A percentile compares a stretch with the other conserved stretches of the same genome.
Evolutionary conservation across 345 rosid species (phyloP).

Genomic region (Sonneratia alba): DNA sequence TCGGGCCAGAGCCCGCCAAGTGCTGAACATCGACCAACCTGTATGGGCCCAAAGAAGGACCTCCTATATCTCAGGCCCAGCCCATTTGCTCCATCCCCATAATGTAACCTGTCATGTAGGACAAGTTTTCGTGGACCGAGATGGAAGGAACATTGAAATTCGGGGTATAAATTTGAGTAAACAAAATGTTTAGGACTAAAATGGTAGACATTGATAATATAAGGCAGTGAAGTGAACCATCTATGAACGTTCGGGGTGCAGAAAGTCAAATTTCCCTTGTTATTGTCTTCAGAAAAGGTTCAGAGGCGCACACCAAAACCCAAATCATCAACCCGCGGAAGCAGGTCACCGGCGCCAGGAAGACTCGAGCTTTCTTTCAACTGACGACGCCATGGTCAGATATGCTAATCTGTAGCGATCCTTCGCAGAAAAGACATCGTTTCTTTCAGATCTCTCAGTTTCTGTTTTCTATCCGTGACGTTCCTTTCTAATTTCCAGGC

Average conservation of each 20-base stretch:
- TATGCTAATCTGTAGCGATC: background rate
- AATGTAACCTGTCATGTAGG: no score
- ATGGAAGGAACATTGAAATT: no score
- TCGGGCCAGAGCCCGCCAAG: no score
- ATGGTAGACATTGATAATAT: background rate
- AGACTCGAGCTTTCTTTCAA: background rate
- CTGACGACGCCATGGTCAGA: constrained; percentile 3
- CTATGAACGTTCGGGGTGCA: background rate
- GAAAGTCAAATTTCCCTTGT: background rate
- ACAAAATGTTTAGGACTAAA: background rate
- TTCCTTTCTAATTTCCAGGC: constrained; percentile 23
- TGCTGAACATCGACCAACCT: no score
- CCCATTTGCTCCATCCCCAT: no score
- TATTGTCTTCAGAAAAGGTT: background rate
- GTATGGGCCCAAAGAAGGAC: no score
- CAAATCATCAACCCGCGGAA: background rate
- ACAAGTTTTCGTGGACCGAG: no score
- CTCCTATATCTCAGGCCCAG: no score
- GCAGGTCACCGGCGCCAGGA: background rate
- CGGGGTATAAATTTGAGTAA: no score
- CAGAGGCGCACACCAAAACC: background rate
- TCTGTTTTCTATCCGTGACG: background rate
- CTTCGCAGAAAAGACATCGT: background rate
- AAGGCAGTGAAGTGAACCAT: background rate
- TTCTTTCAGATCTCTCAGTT: background rate